Evolutionary conservation across 805 yeast genomes (phyloP).

Genomic region (Candida peoriensis): DNA sequence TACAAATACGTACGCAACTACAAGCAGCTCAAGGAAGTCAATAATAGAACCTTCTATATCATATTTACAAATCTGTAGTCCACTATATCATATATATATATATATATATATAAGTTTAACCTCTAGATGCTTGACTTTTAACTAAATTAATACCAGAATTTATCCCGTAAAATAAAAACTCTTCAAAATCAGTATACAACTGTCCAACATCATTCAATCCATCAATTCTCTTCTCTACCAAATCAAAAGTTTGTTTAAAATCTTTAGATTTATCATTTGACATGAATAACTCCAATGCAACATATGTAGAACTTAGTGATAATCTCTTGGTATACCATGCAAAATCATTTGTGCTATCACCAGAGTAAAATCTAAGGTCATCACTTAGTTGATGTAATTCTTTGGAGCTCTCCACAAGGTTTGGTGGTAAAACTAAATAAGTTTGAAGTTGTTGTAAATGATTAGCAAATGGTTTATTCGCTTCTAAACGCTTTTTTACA

Average conservation of each 20-base stretch:
- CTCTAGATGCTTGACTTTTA: slow-evolving; percentile 64
- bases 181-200: slow-evolving; percentile 60
- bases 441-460: slow-evolving; percentile 40
- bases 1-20: slow-evolving; percentile 36
- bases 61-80: neutral
- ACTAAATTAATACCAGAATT: slow-evolving; percentile 64
- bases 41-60: neutral
- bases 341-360: slow-evolving; percentile 74
- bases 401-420: slow-evolving; percentile 49
- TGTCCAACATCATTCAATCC: slow-evolving; percentile 51
- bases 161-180: slow-evolving; percentile 61
- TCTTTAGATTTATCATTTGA: slow-evolving; percentile 60
- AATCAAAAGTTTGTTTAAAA: slow-evolving; percentile 53
- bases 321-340: slow-evolving; percentile 92
- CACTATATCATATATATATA: neutral
- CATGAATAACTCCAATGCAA: slow-evolving; percentile 75
- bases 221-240: slow-evolving; percentile 56
- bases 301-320: slow-evolving; percentile 63
- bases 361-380: slow-evolving; percentile 76
- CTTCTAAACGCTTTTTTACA: slow-evolving; percentile 42
- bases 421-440: slow-evolving; percentile 59
- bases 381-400: slow-evolving; percentile 76
- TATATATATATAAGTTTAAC: slow-evolving; percentile 27
- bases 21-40: slow-evolving; percentile 3
- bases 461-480: slow-evolving; percentile 32